Evolutionary conservation across 1,284 basidiomycete genomes (phyloP).

Genomic region (Wolfiporia cocos): DNA sequence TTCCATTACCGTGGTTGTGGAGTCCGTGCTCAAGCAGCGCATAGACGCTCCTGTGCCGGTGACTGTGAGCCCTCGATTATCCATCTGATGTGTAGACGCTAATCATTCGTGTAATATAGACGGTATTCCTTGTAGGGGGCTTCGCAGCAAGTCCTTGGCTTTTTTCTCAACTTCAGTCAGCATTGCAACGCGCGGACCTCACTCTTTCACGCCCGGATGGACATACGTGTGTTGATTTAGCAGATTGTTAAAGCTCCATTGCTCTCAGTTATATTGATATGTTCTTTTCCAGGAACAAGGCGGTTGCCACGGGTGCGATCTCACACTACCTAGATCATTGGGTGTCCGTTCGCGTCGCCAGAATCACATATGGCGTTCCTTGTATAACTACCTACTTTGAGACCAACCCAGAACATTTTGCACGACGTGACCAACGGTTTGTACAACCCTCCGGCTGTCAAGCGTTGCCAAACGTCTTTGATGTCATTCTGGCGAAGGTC

Average conservation of each 20-base stretch:
- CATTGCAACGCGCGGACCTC: constrained; percentile 25
- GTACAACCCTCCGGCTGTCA: constrained; percentile 26
- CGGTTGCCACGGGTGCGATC: constrained; percentile 30
- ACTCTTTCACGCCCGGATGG: constrained; percentile 37
- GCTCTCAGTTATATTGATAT: constrained; percentile 22
- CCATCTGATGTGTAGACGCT: not conserved
- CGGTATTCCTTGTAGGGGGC: constrained; percentile 32
- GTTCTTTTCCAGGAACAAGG: constrained; percentile 19
- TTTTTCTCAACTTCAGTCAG: constrained; percentile 21
- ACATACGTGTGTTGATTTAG: constrained; percentile 22
- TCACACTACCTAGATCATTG: constrained; percentile 31
- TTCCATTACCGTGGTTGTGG: constrained; percentile 27
- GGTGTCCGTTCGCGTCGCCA: constrained; percentile 28
- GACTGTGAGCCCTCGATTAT: not conserved
- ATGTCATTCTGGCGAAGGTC: constrained; percentile 29
- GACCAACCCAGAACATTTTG: constrained; percentile 26
- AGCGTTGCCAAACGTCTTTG: constrained; percentile 26
- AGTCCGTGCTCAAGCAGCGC: constrained; percentile 26
- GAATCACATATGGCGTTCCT: constrained; percentile 29
- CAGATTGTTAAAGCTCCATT: constrained; percentile 17
- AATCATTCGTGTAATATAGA: constrained; percentile 15
- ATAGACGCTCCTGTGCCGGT: no score
- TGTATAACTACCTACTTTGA: constrained; percentile 23
- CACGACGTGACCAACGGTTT: constrained; percentile 15
- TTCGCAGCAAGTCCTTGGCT: constrained; percentile 35